Evolutionary conservation across 75 land plant species (phyloP).

Genomic region (Pinus taeda): DNA sequence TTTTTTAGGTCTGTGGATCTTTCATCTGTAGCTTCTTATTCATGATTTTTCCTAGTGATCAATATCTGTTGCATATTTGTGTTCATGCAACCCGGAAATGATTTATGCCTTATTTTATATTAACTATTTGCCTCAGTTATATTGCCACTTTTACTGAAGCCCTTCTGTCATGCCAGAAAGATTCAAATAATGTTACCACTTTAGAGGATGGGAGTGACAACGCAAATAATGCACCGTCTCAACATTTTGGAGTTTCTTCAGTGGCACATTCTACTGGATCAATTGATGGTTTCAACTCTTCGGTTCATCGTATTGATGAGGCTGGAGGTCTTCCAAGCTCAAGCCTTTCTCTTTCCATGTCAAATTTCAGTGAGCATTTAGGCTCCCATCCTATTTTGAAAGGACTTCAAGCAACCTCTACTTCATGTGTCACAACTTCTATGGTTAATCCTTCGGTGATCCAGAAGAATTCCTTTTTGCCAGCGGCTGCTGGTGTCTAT

Average conservation of each 20-base stretch:
- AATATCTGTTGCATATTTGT: not conserved
- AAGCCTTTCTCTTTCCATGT: too few relatives aligned
- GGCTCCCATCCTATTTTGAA: not conserved
- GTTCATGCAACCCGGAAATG: too few relatives aligned
- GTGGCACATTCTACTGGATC: not conserved
- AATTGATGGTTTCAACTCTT: not conserved
- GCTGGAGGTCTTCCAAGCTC: too few relatives aligned
- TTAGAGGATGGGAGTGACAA: not conserved
- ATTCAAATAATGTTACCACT: not conserved
- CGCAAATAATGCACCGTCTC: not conserved
- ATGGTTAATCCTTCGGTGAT: constrained; percentile 2
- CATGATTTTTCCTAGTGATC: not conserved
- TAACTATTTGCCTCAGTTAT: not conserved
- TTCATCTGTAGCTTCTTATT: not conserved
- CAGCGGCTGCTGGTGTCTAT: not conserved
- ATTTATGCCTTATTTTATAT: too few relatives aligned
- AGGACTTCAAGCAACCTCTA: not conserved
- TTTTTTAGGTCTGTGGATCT: not conserved
- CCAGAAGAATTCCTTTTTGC: not conserved
- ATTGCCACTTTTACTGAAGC: not conserved
- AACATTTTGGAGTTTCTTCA: constrained; percentile 6
- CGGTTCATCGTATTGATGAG: not conserved
- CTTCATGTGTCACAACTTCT: not conserved
- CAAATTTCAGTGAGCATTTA: not conserved
- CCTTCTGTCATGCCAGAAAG: not conserved